These are phyloP conservation scores for Neoscytalidium dimidiatum DNA, from an alignment of 2,329 filamentous ascomycete species.

Conservation along the genomic window DNA sequence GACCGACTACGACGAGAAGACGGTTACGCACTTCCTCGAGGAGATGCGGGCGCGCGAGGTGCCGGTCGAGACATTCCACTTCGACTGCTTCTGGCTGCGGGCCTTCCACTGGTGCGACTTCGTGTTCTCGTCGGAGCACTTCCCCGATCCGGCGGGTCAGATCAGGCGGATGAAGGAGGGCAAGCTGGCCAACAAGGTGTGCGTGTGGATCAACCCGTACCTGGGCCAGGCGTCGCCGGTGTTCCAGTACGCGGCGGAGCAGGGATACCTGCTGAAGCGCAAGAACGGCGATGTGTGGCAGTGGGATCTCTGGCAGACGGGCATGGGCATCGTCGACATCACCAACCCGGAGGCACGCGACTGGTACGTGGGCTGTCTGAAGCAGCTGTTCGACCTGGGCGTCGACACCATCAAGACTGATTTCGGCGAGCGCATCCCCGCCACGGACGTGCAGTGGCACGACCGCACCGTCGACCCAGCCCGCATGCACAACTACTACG, in stretches of 20 bases:
- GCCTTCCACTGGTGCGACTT: conserved; percentile 77
- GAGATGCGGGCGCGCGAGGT: conserved; percentile 67
- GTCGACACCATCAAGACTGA: conserved; percentile 76
- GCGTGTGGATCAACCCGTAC: conserved; percentile 77
- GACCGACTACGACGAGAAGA: conserved; percentile 70
- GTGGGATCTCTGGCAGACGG: conserved; percentile 77
- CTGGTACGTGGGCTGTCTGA: conserved; percentile 66
- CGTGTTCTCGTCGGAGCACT: conserved; percentile 67
- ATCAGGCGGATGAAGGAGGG: conserved; percentile 65
- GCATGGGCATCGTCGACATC: conserved; percentile 74
- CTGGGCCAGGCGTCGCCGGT: conserved; percentile 68
- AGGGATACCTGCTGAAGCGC: conserved; percentile 69
- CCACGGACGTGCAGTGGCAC: conserved; percentile 65
- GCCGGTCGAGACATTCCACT: conserved; percentile 72
- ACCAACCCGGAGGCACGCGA: conserved; percentile 68
- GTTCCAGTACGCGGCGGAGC: conserved; percentile 64
- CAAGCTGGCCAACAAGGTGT: conserved; percentile 62
- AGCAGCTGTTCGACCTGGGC: conserved; percentile 66
- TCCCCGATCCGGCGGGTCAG: conserved; percentile 67
- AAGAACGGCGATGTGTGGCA: conserved; percentile 71
- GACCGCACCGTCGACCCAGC: conserved; percentile 61
- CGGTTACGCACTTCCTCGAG: conserved; percentile 67
- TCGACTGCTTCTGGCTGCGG: conserved; percentile 78
- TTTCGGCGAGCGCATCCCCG: conserved; percentile 72
- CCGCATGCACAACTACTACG: conserved; percentile 77